Percentiles rank a stretch among this genome's conserved stretches.
Evolutionary conservation across 352 stramenopile genomes (phyloP).

Genomic region (Phytophthora melonis): DNA sequence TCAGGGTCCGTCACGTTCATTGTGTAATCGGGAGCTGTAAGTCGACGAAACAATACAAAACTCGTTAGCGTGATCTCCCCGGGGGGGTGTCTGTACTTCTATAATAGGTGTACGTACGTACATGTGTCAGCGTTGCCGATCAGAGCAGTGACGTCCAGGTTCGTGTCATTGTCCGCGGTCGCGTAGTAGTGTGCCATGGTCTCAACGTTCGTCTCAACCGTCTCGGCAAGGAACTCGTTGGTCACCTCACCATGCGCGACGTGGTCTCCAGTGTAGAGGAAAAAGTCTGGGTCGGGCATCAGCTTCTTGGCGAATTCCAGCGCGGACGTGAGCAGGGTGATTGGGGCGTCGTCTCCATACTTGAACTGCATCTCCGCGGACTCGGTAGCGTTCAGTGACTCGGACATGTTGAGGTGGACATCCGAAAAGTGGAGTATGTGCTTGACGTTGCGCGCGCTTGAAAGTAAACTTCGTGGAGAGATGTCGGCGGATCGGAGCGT

Average conservation of each 20-base stretch:
- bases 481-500: slow-evolving; percentile 9
- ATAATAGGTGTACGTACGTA: slow-evolving; percentile 25
- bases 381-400: slow-evolving; percentile 43
- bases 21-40: slow-evolving; percentile 64
- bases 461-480: neutral
- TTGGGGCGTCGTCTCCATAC: slow-evolving; percentile 58
- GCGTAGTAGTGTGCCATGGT: slow-evolving; percentile 74
- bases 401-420: slow-evolving; percentile 74
- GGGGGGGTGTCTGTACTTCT: neutral
- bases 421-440: slow-evolving; percentile 84
- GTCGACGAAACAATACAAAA: neutral
- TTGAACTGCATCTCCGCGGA: slow-evolving; percentile 40
- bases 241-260: slow-evolving; percentile 59
- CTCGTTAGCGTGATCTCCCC: neutral
- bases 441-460: slow-evolving; percentile 32
- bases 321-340: slow-evolving; percentile 64
- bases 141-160: slow-evolving; percentile 61
- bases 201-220: slow-evolving; percentile 63
- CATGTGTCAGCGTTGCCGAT: slow-evolving; percentile 73
- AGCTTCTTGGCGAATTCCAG: slow-evolving; percentile 67
- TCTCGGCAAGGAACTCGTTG: slow-evolving; percentile 60
- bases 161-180: slow-evolving; percentile 35
- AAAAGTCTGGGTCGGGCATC: slow-evolving; percentile 66
- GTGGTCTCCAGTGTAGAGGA: slow-evolving; percentile 83
- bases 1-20: slow-evolving; percentile 76